Percentiles rank a stretch among this genome's conserved stretches.
Evolutionary conservation across 1,139 yeast species (phyloP).

Genomic region (Suhomyces anneliseae): DNA sequence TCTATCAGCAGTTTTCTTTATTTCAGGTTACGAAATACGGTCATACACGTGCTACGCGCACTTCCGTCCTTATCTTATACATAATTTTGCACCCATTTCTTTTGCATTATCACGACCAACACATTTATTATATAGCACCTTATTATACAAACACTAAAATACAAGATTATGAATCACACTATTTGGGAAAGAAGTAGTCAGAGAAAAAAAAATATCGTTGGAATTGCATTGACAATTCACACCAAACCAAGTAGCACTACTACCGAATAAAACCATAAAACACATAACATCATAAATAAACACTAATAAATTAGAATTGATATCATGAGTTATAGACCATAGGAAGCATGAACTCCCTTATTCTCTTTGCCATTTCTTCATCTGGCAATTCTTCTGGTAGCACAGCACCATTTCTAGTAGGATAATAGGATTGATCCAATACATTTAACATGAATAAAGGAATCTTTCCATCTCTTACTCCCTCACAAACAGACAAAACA

Average conservation of each 20-base stretch:
- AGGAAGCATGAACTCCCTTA: constrained; percentile 40
- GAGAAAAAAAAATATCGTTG: too few relatives aligned
- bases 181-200: too few relatives aligned
- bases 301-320: too few relatives aligned
- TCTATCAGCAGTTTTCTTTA: too few relatives aligned
- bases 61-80: too few relatives aligned
- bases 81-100: background rate
- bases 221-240: too few relatives aligned
- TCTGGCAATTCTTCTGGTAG: constrained; percentile 27
- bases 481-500: constrained; percentile 38
- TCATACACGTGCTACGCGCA: too few relatives aligned
- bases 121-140: background rate
- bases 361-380: constrained; percentile 35
- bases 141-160: background rate
- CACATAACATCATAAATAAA: too few relatives aligned
- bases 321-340: constrained; percentile 26
- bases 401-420: constrained; percentile 21
- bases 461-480: constrained; percentile 41
- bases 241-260: too few relatives aligned
- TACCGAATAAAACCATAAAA: too few relatives aligned
- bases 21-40: too few relatives aligned
- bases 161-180: background rate
- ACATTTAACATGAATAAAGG: constrained; percentile 43
- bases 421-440: constrained; percentile 35
- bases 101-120: background rate